Evolutionary conservation across 495 filamentous ascomycete species (phyloP), one percentile per base, ranked within the genome.

Genomic region (Trypethelium eluteriae): DNA sequence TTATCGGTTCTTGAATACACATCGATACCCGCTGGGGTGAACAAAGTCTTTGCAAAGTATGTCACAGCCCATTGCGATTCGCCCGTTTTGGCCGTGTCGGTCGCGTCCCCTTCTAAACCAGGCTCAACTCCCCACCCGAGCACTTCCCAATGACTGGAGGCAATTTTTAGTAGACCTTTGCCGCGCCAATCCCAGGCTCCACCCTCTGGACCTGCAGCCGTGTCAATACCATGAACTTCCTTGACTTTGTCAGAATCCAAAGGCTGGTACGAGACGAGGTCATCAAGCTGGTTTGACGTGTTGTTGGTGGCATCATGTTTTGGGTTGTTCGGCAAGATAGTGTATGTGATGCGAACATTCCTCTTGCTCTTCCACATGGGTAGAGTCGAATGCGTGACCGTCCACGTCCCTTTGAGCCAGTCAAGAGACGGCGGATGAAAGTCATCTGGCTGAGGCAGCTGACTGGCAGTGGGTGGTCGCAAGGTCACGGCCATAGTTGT

Each of bases 281-380:
- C 88, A 70, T 90, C 87, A 46, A 91, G 76, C 14, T 81, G 80
- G 3, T 70, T 65, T 4, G 64, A 64, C 1, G 66, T 70, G 32
- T 72, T 68, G 10, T 66, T 65, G 5, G 66, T n/a, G n/a, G 69
- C 36, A 5, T 74, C 63, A 39, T 70, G 62, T 6, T 38, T 14
- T 46, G 69, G 5, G 39, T 67, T 67, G 3, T 71, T 64, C 1
- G 73, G 14, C 0, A 87, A 79, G 0, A 79, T 74, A 10, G 71
- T 78, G 78, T 92, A 93, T 46, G 85, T 88, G 70, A 93, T 92
- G 66, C 81, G 81, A 62, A 92, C 88, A 76, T 93, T 92, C 72
- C 84, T 85, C 49, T 84, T 82, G 39, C 77, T 77, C 64, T 81
- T 80, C 90, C 90, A 92, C 82, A 92, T 89, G 32, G 84, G 82